A percentile compares a stretch with the other conserved stretches of the same genome.
These are phyloP conservation scores for Phytophthora cryptogea DNA, from an alignment of 352 stramenopile genomes.

Conservation along the genomic window DNA sequence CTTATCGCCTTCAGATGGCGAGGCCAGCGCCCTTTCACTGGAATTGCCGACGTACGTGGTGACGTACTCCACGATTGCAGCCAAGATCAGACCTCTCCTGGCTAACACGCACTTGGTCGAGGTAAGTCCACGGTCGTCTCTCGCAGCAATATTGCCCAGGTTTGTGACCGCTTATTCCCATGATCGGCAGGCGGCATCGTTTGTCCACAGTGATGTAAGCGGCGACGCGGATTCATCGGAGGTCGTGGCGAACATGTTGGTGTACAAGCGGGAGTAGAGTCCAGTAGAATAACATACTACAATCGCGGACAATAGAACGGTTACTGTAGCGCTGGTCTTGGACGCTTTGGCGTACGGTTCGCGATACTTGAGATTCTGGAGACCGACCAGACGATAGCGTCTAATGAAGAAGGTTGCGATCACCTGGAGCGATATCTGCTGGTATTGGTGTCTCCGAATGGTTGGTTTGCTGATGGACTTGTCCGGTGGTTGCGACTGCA, in stretches of 20 bases:
- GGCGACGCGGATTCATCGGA: slow-evolving; percentile 70
- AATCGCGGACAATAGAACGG: slow-evolving; percentile 15
- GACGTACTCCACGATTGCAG: slow-evolving; percentile 59
- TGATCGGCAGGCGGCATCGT: slow-evolving; percentile 46
- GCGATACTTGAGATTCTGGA: slow-evolving; percentile 11
- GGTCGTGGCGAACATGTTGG: slow-evolving; percentile 63
- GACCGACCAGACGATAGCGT: slow-evolving; percentile 9
- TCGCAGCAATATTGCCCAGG: not conserved
- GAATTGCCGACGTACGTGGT: slow-evolving; percentile 69
- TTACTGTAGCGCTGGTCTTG: slow-evolving; percentile 20
- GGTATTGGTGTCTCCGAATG: not conserved
- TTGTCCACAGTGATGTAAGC: slow-evolving; percentile 72
- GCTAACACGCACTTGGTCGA: slow-evolving; percentile 48
- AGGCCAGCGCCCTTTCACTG: slow-evolving; percentile 21
- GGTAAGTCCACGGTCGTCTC: slow-evolving; percentile 29
- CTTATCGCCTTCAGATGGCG: slow-evolving; percentile 35
- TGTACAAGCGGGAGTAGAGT: slow-evolving; percentile 52
- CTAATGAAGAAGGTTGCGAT: slow-evolving; percentile 21
- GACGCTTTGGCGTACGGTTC: not conserved
- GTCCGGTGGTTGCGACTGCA: slow-evolving; percentile 18
- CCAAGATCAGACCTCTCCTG: slow-evolving; percentile 56
- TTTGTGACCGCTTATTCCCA: slow-evolving; percentile 14
- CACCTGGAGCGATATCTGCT: slow-evolving; percentile 10
- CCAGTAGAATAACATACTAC: too few species aligned
- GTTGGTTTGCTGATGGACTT: too few species aligned